These are phyloP conservation scores for Phytophthora fragariaefolia DNA, from an alignment of 352 stramenopile genomes.

Conservation along the genomic window DNA sequence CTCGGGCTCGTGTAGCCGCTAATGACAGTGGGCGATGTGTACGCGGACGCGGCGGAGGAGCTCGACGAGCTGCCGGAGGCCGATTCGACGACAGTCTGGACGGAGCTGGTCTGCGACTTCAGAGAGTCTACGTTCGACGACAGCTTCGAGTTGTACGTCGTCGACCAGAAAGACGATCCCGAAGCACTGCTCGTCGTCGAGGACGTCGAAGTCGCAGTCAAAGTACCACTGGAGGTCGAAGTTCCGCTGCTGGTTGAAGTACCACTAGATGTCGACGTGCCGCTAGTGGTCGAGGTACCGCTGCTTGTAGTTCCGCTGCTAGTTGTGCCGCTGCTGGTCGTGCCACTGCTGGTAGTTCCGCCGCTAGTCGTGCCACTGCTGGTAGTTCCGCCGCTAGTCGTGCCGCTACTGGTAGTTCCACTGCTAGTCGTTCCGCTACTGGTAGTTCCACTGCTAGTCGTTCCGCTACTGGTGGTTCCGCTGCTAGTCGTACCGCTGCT, in stretches of 20 bases:
- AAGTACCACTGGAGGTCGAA: slow-evolving; percentile 12
- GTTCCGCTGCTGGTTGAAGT: slow-evolving; percentile 17
- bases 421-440: background rate
- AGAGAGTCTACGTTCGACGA: slow-evolving; percentile 57
- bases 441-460: too few species aligned
- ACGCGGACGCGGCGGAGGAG: slow-evolving; percentile 29
- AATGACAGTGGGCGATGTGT: slow-evolving; percentile 62
- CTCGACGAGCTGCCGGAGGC: slow-evolving; percentile 38
- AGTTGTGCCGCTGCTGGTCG: background rate
- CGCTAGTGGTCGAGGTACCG: slow-evolving; percentile 6
- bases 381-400: slow-evolving; percentile 14
- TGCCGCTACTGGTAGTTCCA: slow-evolving; percentile 7
- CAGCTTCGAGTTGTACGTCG: slow-evolving; percentile 62
- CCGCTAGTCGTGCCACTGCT: slow-evolving; percentile 12
- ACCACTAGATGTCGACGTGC: slow-evolving; percentile 9
- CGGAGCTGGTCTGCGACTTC: slow-evolving; percentile 53
- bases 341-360: slow-evolving; percentile 2
- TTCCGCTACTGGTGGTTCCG: slow-evolving; percentile 11
- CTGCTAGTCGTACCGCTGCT: slow-evolving; percentile 11
- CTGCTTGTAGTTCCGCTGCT: slow-evolving; percentile 9
- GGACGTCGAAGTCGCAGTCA: slow-evolving; percentile 28
- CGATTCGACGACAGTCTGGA: slow-evolving; percentile 69
- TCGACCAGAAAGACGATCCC: slow-evolving; percentile 45
- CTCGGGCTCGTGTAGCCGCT: slow-evolving; percentile 42
- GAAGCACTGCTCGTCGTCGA: slow-evolving; percentile 40